Percentiles rank a stretch among this genome's conserved stretches.
phyloP scores from a whole-genome alignment of 768 basidiomycete species.

The Gyrodon lividus region DNA sequence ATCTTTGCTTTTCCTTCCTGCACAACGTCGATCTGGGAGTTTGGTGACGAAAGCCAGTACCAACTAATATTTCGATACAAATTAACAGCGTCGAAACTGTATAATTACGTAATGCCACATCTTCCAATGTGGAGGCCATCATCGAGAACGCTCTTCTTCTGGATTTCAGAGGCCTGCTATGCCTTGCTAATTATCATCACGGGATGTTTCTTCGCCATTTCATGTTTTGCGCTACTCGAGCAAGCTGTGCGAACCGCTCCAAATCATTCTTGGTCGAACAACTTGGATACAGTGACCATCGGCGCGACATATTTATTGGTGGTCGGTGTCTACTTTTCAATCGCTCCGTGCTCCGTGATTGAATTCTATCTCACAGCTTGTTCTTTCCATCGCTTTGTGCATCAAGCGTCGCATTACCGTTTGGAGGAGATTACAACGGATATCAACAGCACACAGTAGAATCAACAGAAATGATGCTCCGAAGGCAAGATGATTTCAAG shows the following conservation, averaged over 20 bases:
- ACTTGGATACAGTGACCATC: slow-evolving; percentile 68
- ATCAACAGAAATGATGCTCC: slow-evolving; percentile 58
- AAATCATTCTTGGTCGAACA: slow-evolving; percentile 51
- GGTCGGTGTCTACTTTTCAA: slow-evolving; percentile 39
- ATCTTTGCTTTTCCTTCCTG: no score
- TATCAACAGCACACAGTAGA: slow-evolving; percentile 59
- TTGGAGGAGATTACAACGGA: slow-evolving; percentile 58
- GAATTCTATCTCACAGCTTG: slow-evolving; percentile 39
- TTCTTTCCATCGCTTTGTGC: slow-evolving; percentile 60
- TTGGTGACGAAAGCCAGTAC: neutral
- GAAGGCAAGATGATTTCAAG: slow-evolving; percentile 40
- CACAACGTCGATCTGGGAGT: no score
- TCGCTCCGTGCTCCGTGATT: neutral
- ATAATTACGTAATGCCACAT: slow-evolving; percentile 2
- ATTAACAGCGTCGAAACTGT: neutral
- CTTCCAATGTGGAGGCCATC: slow-evolving; percentile 28
- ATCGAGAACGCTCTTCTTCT: slow-evolving; percentile 44
- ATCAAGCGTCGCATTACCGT: slow-evolving; percentile 69
- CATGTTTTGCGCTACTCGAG: slow-evolving; percentile 61
- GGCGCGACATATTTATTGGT: slow-evolving; percentile 69
- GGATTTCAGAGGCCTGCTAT: slow-evolving; percentile 57
- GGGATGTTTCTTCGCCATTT: slow-evolving; percentile 56
- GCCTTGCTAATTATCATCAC: slow-evolving; percentile 48
- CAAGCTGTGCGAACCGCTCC: slow-evolving; percentile 72
- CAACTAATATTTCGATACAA: neutral